Conservation (phyloP, 768 basidiomycete genomes). For the Infundibulicybe gibba region DNA sequence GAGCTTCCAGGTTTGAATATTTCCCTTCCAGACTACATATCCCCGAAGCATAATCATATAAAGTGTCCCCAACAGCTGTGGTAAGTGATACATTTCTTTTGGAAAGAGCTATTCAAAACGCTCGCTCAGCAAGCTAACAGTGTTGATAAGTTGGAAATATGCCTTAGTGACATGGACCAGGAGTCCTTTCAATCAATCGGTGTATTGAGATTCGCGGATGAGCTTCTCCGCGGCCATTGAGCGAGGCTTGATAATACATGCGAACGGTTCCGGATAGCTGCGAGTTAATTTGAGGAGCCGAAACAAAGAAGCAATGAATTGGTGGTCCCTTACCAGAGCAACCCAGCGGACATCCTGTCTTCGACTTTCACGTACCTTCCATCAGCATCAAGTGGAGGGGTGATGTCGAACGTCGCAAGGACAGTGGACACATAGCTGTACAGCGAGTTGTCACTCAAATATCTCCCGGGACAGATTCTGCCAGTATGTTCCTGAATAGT, state of each 20-base stretch:
- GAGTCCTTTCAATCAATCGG: too few species aligned
- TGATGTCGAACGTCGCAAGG: slow-evolving; percentile 18
- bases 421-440: slow-evolving; percentile 18
- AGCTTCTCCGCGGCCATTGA: slow-evolving; percentile 8
- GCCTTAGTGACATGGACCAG: too few species aligned
- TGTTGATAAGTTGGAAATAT: too few species aligned
- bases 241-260: slow-evolving; percentile 13
- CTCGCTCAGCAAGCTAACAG: too few species aligned
- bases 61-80: too few species aligned
- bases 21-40: too few species aligned
- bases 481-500: not conserved
- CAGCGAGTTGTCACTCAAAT: slow-evolving; percentile 16
- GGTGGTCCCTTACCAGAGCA: not conserved
- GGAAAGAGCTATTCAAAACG: too few species aligned
- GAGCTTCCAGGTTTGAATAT: too few species aligned
- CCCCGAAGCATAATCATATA: too few species aligned
- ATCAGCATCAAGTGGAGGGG: slow-evolving; percentile 11
- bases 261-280: slow-evolving; percentile 13
- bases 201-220: not conserved
- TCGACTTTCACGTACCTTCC: slow-evolving; percentile 10
- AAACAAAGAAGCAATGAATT: not conserved
- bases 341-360: slow-evolving; percentile 12
- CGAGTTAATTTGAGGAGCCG: not conserved
- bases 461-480: slow-evolving; percentile 21
- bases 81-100: too few species aligned